Evolutionary conservation across 2,329 filamentous ascomycete species (phyloP).

Genomic region (Emergomyces pasteurianus): DNA sequence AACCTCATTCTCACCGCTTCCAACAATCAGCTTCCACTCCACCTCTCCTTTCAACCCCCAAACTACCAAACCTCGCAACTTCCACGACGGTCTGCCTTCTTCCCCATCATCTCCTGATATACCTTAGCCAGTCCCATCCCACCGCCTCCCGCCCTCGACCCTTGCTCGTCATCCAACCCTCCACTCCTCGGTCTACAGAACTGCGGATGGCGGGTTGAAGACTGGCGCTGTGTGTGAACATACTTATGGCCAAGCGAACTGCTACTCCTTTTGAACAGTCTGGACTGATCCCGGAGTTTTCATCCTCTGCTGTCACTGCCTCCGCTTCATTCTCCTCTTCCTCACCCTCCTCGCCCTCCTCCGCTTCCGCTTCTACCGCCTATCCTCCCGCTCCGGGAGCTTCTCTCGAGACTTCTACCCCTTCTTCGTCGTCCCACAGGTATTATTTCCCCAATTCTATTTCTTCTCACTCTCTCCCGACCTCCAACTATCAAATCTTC

Average conservation of each 20-base stretch:
- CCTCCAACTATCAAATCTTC: slow-evolving; percentile 3
- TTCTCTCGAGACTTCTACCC: slow-evolving; percentile 13
- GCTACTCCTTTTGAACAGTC: slow-evolving; percentile 31
- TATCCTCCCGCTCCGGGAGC: slow-evolving; percentile 16
- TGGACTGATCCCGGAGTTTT: slow-evolving; percentile 21
- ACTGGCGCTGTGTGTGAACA: slow-evolving; percentile 14
- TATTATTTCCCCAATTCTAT: slow-evolving; percentile 18
- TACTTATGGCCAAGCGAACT: slow-evolving; percentile 38
- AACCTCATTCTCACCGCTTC: not conserved
- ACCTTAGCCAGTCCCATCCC: too few relatives aligned
- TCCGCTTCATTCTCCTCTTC: slow-evolving; percentile 11
- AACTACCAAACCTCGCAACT: not conserved
- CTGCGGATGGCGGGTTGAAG: slow-evolving; percentile 35
- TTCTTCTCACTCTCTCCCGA: not conserved
- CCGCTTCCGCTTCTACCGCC: slow-evolving; percentile 19
- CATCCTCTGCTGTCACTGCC: slow-evolving; percentile 20
- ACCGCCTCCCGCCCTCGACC: slow-evolving; percentile 9
- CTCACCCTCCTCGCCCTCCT: too few relatives aligned
- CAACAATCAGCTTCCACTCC: not conserved
- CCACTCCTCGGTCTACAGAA: slow-evolving; percentile 15
- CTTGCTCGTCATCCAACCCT: slow-evolving; percentile 10
- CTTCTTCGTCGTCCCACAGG: slow-evolving; percentile 23
- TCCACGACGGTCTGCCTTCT: not conserved
- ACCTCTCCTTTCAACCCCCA: not conserved
- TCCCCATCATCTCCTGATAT: not conserved